These are phyloP conservation scores for Scutellaria baicalensis DNA, from an alignment of 257 asterid genomes.

Conservation along the genomic window DNA sequence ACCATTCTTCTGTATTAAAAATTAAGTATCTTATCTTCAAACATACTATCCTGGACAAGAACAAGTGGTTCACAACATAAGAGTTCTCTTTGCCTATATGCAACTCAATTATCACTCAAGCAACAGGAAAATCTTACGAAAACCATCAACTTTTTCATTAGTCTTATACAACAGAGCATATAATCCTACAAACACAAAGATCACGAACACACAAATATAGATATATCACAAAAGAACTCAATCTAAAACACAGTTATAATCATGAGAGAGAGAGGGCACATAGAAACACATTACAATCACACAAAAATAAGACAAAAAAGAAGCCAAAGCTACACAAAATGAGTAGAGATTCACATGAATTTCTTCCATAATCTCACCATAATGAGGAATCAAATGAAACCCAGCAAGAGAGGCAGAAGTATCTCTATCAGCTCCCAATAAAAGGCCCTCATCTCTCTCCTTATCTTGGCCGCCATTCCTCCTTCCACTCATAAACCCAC, in stretches of 20 bases:
- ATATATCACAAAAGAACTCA: neutral
- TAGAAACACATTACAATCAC: neutral
- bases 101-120: conserved; percentile 1
- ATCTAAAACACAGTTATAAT: neutral
- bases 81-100: neutral
- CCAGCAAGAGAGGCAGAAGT: conserved; percentile 57
- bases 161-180: neutral
- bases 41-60: neutral
- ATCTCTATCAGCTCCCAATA: conserved; percentile 52
- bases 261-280: no score
- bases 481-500: conserved; percentile 15
- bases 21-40: neutral
- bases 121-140: neutral
- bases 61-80: neutral
- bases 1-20: neutral
- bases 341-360: no score
- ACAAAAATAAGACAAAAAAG: neutral
- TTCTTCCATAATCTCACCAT: conserved; percentile 35
- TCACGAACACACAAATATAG: neutral
- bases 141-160: neutral
- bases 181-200: neutral
- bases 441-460: conserved; percentile 27
- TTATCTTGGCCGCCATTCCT: conserved; percentile 18
- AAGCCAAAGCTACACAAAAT: neutral
- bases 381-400: conserved; percentile 55